phyloP scores from a whole-genome alignment of 768 basidiomycete species.

The Chalciporus chontae region DNA sequence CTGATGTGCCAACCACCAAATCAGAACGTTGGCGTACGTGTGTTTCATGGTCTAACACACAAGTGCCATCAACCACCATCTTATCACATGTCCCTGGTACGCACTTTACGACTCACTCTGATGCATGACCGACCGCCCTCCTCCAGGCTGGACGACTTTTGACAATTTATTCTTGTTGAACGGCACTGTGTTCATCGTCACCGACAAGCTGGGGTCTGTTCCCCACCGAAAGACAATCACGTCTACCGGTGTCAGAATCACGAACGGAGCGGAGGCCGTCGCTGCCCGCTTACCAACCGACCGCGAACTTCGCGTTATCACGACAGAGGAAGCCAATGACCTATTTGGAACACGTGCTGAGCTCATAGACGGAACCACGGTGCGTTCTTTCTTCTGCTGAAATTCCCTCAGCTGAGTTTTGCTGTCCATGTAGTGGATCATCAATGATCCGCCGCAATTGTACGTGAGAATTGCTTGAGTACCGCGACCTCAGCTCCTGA shows the following conservation, averaged over 20 bases:
- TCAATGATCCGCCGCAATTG: slow-evolving; percentile 88
- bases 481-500: background rate
- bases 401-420: slow-evolving; percentile 1
- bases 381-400: slow-evolving; percentile 28
- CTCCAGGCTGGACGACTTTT: slow-evolving; percentile 84
- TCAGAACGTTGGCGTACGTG: slow-evolving; percentile 30
- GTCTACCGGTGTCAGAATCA: slow-evolving; percentile 62
- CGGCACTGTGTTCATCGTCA: slow-evolving; percentile 79
- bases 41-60: slow-evolving; percentile 37
- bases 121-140: background rate
- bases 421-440: slow-evolving; percentile 50
- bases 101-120: background rate
- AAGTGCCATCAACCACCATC: slow-evolving; percentile 59
- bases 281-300: slow-evolving; percentile 67
- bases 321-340: slow-evolving; percentile 56
- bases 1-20: slow-evolving; percentile 8
- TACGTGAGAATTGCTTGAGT: slow-evolving; percentile 34
- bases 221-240: slow-evolving; percentile 69
- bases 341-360: slow-evolving; percentile 74
- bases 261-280: slow-evolving; percentile 52
- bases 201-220: slow-evolving; percentile 60
- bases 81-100: slow-evolving; percentile 75
- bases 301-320: slow-evolving; percentile 75
- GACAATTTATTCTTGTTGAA: slow-evolving; percentile 80
- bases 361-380: slow-evolving; percentile 74